Evolutionary conservation across 2,329 filamentous ascomycete species (phyloP).

Genomic region (Aspergillus aculeatus): DNA sequence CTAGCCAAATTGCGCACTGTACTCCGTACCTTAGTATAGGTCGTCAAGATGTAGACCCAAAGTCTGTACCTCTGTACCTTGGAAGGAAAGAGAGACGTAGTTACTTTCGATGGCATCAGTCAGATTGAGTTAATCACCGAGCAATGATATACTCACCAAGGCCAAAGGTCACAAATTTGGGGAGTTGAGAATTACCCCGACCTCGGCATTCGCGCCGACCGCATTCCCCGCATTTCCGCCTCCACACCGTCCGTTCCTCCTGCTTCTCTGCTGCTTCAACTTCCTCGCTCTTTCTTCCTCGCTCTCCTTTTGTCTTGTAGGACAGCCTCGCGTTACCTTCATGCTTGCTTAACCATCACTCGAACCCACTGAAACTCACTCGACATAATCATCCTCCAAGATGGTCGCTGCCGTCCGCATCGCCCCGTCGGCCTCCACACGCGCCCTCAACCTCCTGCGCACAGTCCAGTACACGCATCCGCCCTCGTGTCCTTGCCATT

Average conservation of each 20-base stretch:
- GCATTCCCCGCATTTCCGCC: conserved; percentile 9
- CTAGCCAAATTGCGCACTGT: too few relatives aligned
- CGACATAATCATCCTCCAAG: background rate
- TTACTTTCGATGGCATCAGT: too few relatives aligned
- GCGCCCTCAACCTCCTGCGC: conserved; percentile 64
- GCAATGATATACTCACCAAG: too few relatives aligned
- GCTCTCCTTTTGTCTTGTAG: background rate
- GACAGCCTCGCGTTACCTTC: background rate
- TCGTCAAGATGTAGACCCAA: too few relatives aligned
- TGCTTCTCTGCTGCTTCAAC: background rate
- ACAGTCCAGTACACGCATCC: conserved; percentile 91
- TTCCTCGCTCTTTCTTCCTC: background rate
- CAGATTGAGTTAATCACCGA: too few relatives aligned
- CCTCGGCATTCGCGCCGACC: conserved; percentile 5
- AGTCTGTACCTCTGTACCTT: too few relatives aligned
- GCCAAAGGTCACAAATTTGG: background rate
- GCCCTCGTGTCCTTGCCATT: conserved; percentile 86
- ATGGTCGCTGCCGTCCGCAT: conserved; percentile 46
- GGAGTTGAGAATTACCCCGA: background rate
- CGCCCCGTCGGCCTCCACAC: conserved; percentile 47
- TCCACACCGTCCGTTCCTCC: background rate
- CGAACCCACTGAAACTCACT: background rate
- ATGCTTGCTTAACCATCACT: background rate
- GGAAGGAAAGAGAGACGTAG: too few relatives aligned
- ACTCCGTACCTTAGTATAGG: too few relatives aligned